Evolutionary conservation across 2,329 filamentous ascomycete genomes (phyloP).

Genomic region (Berkeleyomyces rouxiae): DNA sequence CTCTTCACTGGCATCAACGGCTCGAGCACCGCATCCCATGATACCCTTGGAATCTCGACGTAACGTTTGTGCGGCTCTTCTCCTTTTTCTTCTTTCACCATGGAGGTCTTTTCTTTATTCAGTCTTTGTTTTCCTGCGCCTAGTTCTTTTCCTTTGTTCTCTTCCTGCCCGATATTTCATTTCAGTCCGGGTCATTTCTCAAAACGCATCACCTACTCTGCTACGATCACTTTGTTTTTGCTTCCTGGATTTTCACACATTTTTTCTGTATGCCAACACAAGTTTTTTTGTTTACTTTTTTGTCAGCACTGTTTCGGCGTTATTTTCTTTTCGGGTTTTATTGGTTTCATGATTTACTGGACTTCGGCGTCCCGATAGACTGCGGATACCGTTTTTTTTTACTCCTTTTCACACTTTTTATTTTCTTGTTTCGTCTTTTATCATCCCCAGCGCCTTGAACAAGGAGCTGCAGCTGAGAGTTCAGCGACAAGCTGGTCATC

Average conservation of each 20-base stretch:
- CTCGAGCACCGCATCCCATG: constrained; percentile 12
- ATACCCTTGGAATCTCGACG: constrained; percentile 11
- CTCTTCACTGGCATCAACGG: constrained; percentile 13
- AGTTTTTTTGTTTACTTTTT: constrained; percentile 4
- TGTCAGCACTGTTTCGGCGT: constrained; percentile 12
- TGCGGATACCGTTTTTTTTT: constrained; percentile 7
- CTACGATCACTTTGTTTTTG: constrained; percentile 8
- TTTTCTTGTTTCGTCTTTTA: constrained; percentile 1
- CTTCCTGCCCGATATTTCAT: neutral
- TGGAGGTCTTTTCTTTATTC: constrained; percentile 4
- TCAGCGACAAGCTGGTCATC: neutral
- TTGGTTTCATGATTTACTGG: constrained; percentile 8
- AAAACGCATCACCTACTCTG: constrained; percentile 5
- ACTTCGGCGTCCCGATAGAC: constrained; percentile 8
- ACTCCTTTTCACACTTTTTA: neutral
- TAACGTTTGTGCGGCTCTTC: constrained; percentile 10
- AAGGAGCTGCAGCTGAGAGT: neutral
- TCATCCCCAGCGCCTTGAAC: neutral
- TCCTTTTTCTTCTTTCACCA: constrained; percentile 15
- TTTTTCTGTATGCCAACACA: neutral
- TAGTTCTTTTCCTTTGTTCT: constrained; percentile 1
- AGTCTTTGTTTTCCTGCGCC: neutral
- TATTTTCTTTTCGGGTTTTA: constrained; percentile 3
- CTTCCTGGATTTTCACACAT: neutral
- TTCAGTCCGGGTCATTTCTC: neutral